Evolutionary conservation across 2,329 filamentous ascomycete genomes (phyloP).

Genomic region (Albophoma yamanashiensis): DNA sequence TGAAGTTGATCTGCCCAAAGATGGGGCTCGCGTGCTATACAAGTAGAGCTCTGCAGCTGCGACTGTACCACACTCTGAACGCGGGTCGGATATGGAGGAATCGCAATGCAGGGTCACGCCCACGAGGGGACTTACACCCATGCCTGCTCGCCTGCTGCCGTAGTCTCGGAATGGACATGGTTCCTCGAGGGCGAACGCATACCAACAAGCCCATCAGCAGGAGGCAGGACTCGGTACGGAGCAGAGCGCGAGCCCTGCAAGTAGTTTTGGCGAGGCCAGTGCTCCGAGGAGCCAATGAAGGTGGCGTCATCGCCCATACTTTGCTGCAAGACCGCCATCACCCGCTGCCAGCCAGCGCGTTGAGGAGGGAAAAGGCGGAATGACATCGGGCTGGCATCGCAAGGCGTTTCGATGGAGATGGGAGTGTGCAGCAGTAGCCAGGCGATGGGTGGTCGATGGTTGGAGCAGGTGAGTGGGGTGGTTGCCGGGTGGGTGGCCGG

Average conservation of each 20-base stretch:
- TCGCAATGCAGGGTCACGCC: constrained; percentile 1
- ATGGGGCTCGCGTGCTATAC: not conserved
- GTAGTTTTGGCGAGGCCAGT: not conserved
- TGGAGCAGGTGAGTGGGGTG: not conserved
- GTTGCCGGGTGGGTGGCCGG: no score
- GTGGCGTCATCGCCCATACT: not conserved
- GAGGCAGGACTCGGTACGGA: not conserved
- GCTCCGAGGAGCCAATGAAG: not conserved
- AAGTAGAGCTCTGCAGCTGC: not conserved
- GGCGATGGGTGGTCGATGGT: not conserved
- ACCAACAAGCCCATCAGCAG: not conserved
- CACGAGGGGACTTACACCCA: constrained; percentile 3
- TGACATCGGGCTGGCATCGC: not conserved
- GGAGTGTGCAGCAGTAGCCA: not conserved
- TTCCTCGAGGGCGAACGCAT: not conserved
- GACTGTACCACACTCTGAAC: not conserved
- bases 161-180: not conserved
- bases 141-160: not conserved
- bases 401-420: not conserved
- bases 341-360: not conserved
- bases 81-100: not conserved
- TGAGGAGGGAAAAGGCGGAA: not conserved
- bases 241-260: not conserved
- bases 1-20: not conserved
- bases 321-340: not conserved